Evolutionary conservation across 1,284 basidiomycete species (phyloP), one percentile per base, ranked within the genome.

Genomic region (Takashimella tepidaria): DNA sequence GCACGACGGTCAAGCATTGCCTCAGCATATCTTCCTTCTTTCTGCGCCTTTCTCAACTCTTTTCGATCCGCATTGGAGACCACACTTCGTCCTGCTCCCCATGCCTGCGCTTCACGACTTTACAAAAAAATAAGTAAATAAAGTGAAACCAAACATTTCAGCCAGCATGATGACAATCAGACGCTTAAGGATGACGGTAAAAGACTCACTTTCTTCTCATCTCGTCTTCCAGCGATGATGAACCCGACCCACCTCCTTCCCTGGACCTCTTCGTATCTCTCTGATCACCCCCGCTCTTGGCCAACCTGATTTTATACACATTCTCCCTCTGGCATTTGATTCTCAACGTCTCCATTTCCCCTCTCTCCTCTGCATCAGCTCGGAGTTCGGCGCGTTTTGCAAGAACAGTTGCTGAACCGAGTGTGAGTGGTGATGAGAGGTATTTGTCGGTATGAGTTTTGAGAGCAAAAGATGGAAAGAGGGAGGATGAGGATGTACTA

Each of bases 241-340:
- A 37, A 8, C 56, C 85, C 57, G 83, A 49, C 31, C 44, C 58
- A 24, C 46, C n/a, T n/a, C n/a, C 45, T 25, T 55, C 51, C 11
- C 41, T 85, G 65, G 83, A 86, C 70, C 31, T 8, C 16, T 37
- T 37, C 10, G 16, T 8, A 37, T 37, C 31, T 16, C 31, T 37
- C 31, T 37, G 31, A 8, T 37, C 31, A 8, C 87, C 84, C 71
- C 89, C 87, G 59, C 87, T 86, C 43, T 84, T 78, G 2, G 87
- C 88, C 69, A 89, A 84, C 46, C 86, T 79, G 4, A 88, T 89
- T 71, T 95, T 91, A 66, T 83, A 82, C 76, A 92, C 87, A 76
- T 88, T 93, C 70, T 90, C 89, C 74, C 82, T 84, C 77, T 96
- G 92, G 46, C 95, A 86, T 76, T 92, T 92, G 52, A 93, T 83